These are phyloP conservation scores for Cucurbita maxima DNA, from an alignment of 306 rosid genomes.

Conservation along the genomic window DNA sequence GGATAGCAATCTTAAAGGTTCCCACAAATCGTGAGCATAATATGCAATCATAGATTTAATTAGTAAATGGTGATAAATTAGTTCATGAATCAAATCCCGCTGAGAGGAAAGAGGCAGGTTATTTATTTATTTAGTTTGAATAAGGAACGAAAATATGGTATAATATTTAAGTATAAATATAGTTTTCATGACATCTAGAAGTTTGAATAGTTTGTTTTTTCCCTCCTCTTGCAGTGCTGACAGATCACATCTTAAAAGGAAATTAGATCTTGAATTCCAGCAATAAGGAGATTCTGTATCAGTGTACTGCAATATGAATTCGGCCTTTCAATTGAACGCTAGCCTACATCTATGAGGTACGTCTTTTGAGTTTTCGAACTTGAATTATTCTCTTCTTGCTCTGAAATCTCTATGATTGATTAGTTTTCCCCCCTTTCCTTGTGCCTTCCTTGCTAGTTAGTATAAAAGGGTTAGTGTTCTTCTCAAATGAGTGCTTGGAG, in stretches of 20 bases:
- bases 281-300: constrained; percentile 25
- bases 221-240: constrained; percentile 45
- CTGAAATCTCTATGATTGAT: neutral
- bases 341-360: constrained; percentile 3
- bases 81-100: neutral
- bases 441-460: neutral
- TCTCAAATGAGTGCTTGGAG: neutral
- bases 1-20: neutral
- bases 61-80: neutral
- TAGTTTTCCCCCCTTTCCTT: neutral
- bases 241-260: constrained; percentile 80
- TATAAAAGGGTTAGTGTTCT: neutral
- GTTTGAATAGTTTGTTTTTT: constrained; percentile 2
- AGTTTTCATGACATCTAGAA: neutral
- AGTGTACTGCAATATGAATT: neutral
- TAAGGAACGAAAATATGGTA: neutral
- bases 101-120: neutral
- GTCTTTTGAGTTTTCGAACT: neutral
- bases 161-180: neutral
- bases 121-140: neutral
- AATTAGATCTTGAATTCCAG: constrained; percentile 86
- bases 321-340: neutral
- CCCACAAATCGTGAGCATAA: neutral
- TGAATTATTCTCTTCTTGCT: neutral
- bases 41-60: neutral